A percentile compares a stretch with the other conserved stretches of the same genome.
Evolutionary conservation across 2,329 filamentous ascomycete species (phyloP).

Genomic region (Paecilomyces niveus): DNA sequence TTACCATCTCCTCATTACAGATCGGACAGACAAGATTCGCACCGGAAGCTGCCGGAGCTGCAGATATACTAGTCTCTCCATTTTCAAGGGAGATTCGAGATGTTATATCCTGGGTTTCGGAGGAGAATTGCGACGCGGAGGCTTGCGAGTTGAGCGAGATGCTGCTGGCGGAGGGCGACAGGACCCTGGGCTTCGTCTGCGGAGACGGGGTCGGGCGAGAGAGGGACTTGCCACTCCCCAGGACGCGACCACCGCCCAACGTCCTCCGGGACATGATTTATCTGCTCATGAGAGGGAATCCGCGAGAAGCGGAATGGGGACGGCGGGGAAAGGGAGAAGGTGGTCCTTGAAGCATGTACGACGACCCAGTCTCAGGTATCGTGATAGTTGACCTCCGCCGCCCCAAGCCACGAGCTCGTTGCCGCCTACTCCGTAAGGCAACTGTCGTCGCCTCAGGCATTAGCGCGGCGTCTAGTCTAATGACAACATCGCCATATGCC

Average conservation of each 20-base stretch:
- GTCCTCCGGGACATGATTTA: slow-evolving; percentile 71
- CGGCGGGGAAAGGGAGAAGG: slow-evolving; percentile 2
- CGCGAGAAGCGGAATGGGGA: slow-evolving; percentile 5
- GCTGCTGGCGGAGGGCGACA: slow-evolving; percentile 64
- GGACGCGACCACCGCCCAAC: slow-evolving; percentile 84
- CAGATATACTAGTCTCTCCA: slow-evolving; percentile 44
- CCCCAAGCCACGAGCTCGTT: background rate
- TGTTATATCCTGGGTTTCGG: slow-evolving; percentile 68
- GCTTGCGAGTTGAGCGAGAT: slow-evolving; percentile 69
- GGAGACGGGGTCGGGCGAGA: slow-evolving; percentile 50
- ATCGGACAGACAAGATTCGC: slow-evolving; percentile 87
- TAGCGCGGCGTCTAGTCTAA: background rate
- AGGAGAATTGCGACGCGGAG: slow-evolving; percentile 64
- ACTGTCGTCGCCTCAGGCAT: background rate
- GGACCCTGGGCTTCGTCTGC: slow-evolving; percentile 36
- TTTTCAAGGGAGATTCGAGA: slow-evolving; percentile 70
- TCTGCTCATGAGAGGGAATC: slow-evolving; percentile 26
- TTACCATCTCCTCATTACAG: slow-evolving; percentile 94
- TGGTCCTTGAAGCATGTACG: background rate
- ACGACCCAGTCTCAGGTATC: background rate
- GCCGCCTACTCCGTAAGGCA: background rate
- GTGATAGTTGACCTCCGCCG: background rate
- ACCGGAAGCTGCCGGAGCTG: slow-evolving; percentile 48
- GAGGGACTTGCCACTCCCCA: slow-evolving; percentile 79
- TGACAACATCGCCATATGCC: too few species aligned